Conservation (phyloP, 208 protist species). For the Strigomonas galati region DNA sequence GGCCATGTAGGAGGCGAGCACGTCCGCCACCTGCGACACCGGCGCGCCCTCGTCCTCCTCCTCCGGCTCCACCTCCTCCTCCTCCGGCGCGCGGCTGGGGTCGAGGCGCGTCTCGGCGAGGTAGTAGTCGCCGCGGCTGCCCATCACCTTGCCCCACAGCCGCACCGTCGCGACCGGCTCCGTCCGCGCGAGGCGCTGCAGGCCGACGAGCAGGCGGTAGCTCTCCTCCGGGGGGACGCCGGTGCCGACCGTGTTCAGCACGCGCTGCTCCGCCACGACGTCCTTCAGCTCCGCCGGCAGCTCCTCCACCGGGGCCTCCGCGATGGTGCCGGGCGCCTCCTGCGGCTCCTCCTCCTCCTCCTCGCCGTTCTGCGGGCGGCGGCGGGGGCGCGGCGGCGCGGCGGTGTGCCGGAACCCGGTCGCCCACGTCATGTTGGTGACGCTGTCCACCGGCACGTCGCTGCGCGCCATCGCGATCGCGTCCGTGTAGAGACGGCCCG, state of each 20-base stretch:
- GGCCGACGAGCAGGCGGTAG: conserved; percentile 81
- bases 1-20: conserved; percentile 45
- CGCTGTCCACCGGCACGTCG: conserved; percentile 54
- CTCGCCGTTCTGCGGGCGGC: conserved; percentile 52
- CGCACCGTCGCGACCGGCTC: conserved; percentile 81
- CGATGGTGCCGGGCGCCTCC: conserved; percentile 31
- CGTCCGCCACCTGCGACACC: conserved; percentile 61
- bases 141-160: conserved; percentile 89
- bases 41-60: conserved; percentile 66
- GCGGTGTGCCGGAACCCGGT: conserved; percentile 65
- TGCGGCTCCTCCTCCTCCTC: conserved; percentile 64
- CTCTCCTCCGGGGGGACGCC: conserved; percentile 76
- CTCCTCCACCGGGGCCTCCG: conserved; percentile 22
- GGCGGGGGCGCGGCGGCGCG: conserved; percentile 62
- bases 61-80: conserved; percentile 47
- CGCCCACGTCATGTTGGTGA: conserved; percentile 70
- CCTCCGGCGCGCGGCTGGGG: conserved; percentile 60
- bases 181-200: conserved; percentile 78
- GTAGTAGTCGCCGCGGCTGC: conserved; percentile 82
- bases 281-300: conserved; percentile 72
- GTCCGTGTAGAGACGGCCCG: conserved; percentile 54
- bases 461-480: conserved; percentile 47
- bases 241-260: conserved; percentile 81
- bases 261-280: conserved; percentile 73
- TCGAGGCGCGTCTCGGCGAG: conserved; percentile 86